Conservation (phyloP, 139 green algal species). For the Asterochloris sp. region DNA sequence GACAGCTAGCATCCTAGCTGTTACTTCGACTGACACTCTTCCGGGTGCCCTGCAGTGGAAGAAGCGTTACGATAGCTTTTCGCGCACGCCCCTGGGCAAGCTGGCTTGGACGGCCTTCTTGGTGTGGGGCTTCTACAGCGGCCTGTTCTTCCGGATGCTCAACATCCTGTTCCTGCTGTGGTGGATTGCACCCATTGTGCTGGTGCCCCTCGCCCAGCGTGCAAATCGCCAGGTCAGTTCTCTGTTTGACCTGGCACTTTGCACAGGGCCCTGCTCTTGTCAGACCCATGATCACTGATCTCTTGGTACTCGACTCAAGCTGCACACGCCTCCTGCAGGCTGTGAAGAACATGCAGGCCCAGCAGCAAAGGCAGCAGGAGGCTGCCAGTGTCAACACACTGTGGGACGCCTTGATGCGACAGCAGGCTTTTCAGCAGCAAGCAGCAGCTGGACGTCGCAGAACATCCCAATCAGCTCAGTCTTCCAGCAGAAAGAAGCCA, state of each 20-base stretch:
- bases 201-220: background rate
- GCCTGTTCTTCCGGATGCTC: slow-evolving; percentile 2
- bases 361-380: too few species aligned
- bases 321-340: too few species aligned
- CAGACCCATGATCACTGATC: too few species aligned
- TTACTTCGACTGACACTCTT: background rate
- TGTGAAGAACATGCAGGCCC: too few species aligned
- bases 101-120: background rate
- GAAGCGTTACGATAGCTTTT: background rate
- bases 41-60: slow-evolving; percentile 7
- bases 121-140: slow-evolving; percentile 3
- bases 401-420: too few species aligned
- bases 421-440: too few species aligned
- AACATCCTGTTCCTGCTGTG: background rate
- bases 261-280: too few species aligned
- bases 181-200: slow-evolving; percentile 1
- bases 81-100: background rate
- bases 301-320: too few species aligned
- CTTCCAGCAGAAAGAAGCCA: background rate
- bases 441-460: too few species aligned
- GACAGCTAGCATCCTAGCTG: background rate
- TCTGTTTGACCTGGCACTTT: too few species aligned
- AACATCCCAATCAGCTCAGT: too few species aligned
- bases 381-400: too few species aligned
- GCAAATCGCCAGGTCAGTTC: background rate